Evolutionary conservation across 2,329 filamentous ascomycete species (phyloP).

Genomic region (Myotisia sp.): DNA sequence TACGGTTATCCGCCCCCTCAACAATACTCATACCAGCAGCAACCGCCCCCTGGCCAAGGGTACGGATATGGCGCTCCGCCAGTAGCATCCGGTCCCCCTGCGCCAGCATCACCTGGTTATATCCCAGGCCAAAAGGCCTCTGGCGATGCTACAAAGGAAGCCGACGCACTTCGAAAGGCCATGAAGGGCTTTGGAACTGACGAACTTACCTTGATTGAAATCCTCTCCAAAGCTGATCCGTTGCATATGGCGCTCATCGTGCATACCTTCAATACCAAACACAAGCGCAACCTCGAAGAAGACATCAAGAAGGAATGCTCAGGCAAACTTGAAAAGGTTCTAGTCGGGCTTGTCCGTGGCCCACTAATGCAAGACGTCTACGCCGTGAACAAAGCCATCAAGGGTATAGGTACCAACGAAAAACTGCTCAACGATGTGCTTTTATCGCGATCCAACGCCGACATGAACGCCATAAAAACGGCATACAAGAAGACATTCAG

Average conservation of each 20-base stretch:
- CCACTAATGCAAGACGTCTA: constrained; percentile 65
- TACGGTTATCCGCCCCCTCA: constrained; percentile 6
- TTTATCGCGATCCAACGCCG: constrained; percentile 69
- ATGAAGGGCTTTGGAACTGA: constrained; percentile 84
- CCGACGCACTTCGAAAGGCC: constrained; percentile 53
- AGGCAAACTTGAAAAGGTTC: constrained; percentile 53
- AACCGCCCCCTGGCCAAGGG: constrained; percentile 6
- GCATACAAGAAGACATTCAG: constrained; percentile 57
- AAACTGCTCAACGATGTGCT: constrained; percentile 72
- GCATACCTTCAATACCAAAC: constrained; percentile 47
- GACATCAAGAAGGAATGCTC: constrained; percentile 61
- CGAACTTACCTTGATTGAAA: constrained; percentile 54
- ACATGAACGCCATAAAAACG: constrained; percentile 71
- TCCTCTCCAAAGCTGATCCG: constrained; percentile 56
- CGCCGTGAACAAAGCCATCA: constrained; percentile 55
- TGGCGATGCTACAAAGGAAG: constrained; percentile 48
- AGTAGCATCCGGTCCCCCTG: constrained; percentile 27
- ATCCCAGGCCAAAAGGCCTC: constrained; percentile 48
- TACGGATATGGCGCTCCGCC: constrained; percentile 9
- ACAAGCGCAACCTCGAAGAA: constrained; percentile 50
- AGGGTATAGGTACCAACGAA: constrained; percentile 76
- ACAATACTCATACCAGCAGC: constrained; percentile 3
- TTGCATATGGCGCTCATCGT: constrained; percentile 54
- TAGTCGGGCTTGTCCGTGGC: constrained; percentile 57
- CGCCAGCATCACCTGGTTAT: constrained; percentile 56